A percentile compares a stretch with the other conserved stretches of the same genome.
phyloP scores from a whole-genome alignment of 176 grass and related monocot species.

The Secale cereale region DNA sequence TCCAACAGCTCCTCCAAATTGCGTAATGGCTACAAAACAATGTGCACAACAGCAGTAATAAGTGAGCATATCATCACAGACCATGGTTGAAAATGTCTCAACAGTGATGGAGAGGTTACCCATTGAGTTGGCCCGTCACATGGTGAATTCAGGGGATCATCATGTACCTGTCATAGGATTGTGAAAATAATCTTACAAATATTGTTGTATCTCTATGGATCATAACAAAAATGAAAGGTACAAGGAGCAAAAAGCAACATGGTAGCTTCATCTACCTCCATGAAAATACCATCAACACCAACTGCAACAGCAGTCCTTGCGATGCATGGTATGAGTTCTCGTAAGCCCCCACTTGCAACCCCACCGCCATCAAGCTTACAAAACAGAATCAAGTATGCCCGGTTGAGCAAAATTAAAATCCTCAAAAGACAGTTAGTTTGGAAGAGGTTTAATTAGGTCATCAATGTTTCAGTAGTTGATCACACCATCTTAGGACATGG shows the following conservation, averaged over 20 bases:
- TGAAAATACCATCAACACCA: conserved; percentile 95
- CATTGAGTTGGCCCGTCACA: conserved; percentile 97
- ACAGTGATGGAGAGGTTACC: conserved; percentile 28
- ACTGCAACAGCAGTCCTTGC: conserved; percentile 88
- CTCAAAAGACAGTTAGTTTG: not conserved
- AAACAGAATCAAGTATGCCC: conserved; percentile 19
- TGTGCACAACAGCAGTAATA: conserved; percentile 13
- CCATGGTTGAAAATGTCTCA: not conserved
- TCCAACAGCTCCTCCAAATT: conserved; percentile 87
- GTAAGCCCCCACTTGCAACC: conserved; percentile 83
- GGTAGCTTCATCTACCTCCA: conserved; percentile 63
- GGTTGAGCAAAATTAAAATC: conserved; percentile 16
- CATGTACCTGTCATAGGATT: conserved; percentile 57
- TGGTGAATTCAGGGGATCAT: conserved; percentile 83
- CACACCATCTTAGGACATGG: not conserved
- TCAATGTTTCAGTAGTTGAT: not conserved
- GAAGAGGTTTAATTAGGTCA: not conserved
- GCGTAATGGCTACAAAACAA: conserved; percentile 52
- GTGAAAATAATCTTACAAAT: not conserved
- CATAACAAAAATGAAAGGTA: not conserved
- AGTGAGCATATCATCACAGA: not conserved
- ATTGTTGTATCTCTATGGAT: not conserved
- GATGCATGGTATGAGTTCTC: conserved; percentile 95
- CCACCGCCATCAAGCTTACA: conserved; percentile 90
- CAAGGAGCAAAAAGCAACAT: conserved; percentile 3